These are phyloP conservation scores for Pythium folliculosum DNA, from an alignment of 352 stramenopile species.

Conservation along the genomic window DNA sequence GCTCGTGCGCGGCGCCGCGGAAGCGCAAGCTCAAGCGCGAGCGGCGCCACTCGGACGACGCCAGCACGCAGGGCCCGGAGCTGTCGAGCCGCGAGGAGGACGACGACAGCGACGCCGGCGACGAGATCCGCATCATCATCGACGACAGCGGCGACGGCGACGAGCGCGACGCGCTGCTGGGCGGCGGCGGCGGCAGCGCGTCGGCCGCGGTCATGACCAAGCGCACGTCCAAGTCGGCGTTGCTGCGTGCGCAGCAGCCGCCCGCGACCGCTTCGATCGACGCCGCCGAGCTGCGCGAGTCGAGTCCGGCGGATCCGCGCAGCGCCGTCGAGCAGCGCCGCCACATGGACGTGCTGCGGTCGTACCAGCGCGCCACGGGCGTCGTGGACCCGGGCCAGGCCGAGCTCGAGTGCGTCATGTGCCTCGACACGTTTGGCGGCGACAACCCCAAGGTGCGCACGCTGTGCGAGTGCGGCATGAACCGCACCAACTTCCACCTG, in stretches of 20 bases:
- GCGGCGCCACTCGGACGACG: conserved; percentile 58
- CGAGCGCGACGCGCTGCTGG: conserved; percentile 26
- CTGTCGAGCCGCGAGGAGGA: neutral
- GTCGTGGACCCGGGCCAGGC: conserved; percentile 62
- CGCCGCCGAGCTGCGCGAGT: no score
- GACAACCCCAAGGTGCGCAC: conserved; percentile 83
- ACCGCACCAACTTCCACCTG: conserved; percentile 90
- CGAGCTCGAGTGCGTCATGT: conserved; percentile 86
- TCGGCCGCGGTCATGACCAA: conserved; percentile 21
- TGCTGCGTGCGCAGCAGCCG: conserved; percentile 1
- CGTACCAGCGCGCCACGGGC: conserved; percentile 69
- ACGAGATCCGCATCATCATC: conserved; percentile 48
- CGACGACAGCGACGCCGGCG: conserved; percentile 18
- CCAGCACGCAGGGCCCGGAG: conserved; percentile 6
- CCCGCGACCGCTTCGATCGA: neutral
- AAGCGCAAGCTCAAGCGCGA: conserved; percentile 43
- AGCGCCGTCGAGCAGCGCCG: conserved; percentile 23
- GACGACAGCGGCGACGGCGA: conserved; percentile 19
- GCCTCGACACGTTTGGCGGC: conserved; percentile 31
- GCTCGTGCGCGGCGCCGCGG: conserved; percentile 69
- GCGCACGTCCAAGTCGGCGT: conserved; percentile 28
- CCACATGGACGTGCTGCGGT: conserved; percentile 54
- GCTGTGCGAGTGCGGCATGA: conserved; percentile 88
- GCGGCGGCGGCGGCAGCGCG: conserved; percentile 10
- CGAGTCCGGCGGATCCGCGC: conserved; percentile 8